These are phyloP conservation scores for Wolfiporia cocos DNA, from an alignment of 1,284 basidiomycete genomes.

Conservation along the genomic window DNA sequence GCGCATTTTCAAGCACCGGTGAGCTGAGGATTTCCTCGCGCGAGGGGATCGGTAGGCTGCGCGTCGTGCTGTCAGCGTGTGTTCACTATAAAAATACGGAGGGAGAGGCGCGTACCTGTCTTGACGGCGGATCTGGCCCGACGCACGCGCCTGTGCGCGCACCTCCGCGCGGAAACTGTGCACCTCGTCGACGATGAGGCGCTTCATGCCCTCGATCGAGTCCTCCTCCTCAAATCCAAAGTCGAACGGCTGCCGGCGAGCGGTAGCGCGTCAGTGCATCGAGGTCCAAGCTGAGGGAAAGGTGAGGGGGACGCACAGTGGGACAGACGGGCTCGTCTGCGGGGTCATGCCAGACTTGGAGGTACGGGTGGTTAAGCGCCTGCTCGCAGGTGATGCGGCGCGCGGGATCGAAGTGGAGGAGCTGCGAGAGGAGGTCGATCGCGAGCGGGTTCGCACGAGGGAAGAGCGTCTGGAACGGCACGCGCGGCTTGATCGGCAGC, in stretches of 20 bases:
- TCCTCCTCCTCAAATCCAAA: slow-evolving; percentile 99
- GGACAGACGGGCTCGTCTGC: slow-evolving; percentile 79
- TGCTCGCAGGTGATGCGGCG: slow-evolving; percentile 95
- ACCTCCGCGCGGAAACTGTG: slow-evolving; percentile 85
- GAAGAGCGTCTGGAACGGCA: slow-evolving; percentile 89
- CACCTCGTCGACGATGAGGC: slow-evolving; percentile 92
- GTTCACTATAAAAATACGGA: not conserved
- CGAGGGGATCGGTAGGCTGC: slow-evolving; percentile 67
- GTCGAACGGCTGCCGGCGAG: slow-evolving; percentile 91
- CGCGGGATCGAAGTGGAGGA: slow-evolving; percentile 95
- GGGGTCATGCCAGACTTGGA: slow-evolving; percentile 94
- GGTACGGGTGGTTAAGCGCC: slow-evolving; percentile 92
- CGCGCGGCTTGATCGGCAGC: slow-evolving; percentile 91
- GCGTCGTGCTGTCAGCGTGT: not conserved
- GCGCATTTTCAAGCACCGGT: slow-evolving; percentile 63
- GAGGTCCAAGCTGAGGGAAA: not conserved
- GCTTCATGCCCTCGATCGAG: slow-evolving; percentile 95
- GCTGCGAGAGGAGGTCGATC: slow-evolving; percentile 86
- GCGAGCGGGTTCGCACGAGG: slow-evolving; percentile 92
- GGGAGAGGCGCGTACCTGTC: slow-evolving; percentile 46
- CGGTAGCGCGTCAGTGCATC: no score
- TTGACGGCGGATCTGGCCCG: slow-evolving; percentile 63
- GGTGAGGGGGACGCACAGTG: slow-evolving; percentile 11
- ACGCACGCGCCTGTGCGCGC: slow-evolving; percentile 65
- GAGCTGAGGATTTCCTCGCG: slow-evolving; percentile 77